phyloP scores from a whole-genome alignment of 2,329 filamentous ascomycete genomes.

The Sarocladium brachiariae region DNA sequence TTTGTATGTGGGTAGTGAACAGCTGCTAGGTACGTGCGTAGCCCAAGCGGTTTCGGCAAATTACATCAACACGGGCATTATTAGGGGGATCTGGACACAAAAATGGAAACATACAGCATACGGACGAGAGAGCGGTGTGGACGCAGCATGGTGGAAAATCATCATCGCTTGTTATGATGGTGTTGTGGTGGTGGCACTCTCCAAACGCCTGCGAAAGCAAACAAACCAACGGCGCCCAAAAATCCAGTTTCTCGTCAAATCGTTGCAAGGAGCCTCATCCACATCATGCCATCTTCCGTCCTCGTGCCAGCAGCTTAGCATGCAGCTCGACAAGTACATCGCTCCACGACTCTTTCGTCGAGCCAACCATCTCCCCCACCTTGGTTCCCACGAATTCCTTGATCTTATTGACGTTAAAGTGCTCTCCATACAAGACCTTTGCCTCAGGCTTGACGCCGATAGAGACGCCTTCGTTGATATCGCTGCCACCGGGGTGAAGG shows the following conservation, averaged over 20 bases:
- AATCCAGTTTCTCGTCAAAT: slow-evolving; percentile 12
- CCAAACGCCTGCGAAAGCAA: slow-evolving; percentile 12
- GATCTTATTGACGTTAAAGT: slow-evolving; percentile 70
- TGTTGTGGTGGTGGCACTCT: neutral
- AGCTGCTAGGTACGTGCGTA: too few relatives aligned
- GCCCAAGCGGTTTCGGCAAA: too few relatives aligned
- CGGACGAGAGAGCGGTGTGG: too few relatives aligned
- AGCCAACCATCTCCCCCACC: slow-evolving; percentile 37
- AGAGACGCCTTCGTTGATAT: slow-evolving; percentile 38
- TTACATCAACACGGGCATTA: too few relatives aligned
- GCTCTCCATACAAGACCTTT: slow-evolving; percentile 68
- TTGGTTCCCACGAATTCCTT: slow-evolving; percentile 57
- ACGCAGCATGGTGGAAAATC: neutral
- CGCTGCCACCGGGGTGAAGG: slow-evolving; percentile 33
- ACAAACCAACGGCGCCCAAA: slow-evolving; percentile 22
- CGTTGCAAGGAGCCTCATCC: slow-evolving; percentile 17
- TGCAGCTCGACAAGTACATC: slow-evolving; percentile 49
- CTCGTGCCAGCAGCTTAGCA: slow-evolving; percentile 47
- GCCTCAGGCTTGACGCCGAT: slow-evolving; percentile 49
- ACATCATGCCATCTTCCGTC: slow-evolving; percentile 32
- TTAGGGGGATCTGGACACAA: too few relatives aligned
- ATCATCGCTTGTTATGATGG: neutral
- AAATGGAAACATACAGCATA: too few relatives aligned
- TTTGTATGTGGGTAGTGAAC: too few relatives aligned
- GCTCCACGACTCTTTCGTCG: slow-evolving; percentile 41